Base-by-base conservation (phyloP, 164 flowering plant genomes). In the Chloranthus sessilifolius region DNA sequence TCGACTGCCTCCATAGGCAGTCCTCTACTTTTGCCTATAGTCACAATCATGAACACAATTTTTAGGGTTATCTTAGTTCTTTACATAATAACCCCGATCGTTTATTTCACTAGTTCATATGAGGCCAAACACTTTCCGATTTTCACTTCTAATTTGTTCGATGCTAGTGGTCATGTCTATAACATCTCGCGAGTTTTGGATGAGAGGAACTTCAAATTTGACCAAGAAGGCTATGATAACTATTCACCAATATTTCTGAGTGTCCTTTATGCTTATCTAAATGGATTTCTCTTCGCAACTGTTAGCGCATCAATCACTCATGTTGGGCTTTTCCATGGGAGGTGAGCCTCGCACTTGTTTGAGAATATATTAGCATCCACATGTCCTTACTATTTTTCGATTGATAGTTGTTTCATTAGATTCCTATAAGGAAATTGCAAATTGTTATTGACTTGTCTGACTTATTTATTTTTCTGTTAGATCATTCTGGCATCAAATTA, bases 231-330 rank as follows among this genome's bases (percentile, higher is more conserved):
- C 42, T 38, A 38, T 20, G n/a, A 8, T 5, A 6, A 38, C 7
- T n/a, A 8, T 16, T 16, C 19, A 6, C 42, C 42, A 7, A 14
- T 38, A 16, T 20, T n/a, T 5, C 42, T 38, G 10, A 38, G 42
- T 14, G 1, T 5, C 42, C 17, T 38, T 5, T 38, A n/a, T 14
- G 42, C 42, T 20, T 14, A n/a, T 9, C 19, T 20, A 6, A n/a
- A 38, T 14, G n/a, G 42, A 16, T 20, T 38, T 20, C n/a, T n/a
- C 42, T 38, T 38, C n/a, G 42, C 42, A 16, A 38, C 42, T 20
- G 19, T 38, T 20, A 38, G 19, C 6, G 42, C 42, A 16, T 5
- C n/a, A 16, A 7, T 38, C 42, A 7, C 42, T 20, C 42, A 38
- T 20, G 42, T 38, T 8, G n/a, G 7, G 19, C 42, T 38, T 14